Conservation (phyloP, 176 grass and related monocot species). For the Saccharum spontaneum region DNA sequence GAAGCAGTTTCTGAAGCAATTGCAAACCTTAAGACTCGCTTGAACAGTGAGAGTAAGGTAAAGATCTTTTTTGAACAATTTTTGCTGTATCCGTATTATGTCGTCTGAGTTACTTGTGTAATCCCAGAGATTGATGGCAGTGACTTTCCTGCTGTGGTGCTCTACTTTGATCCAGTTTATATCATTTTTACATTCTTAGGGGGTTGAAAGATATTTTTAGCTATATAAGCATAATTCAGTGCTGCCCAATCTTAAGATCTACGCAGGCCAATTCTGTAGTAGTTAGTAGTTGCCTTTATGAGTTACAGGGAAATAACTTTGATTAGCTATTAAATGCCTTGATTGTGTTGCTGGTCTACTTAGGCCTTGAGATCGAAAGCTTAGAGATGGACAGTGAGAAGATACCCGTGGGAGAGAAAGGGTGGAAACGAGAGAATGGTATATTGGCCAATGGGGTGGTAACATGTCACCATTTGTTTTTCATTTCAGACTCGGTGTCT, state of each 20-base stretch:
- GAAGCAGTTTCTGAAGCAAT: slow-evolving; percentile 59
- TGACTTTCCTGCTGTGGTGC: neutral
- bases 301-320: neutral
- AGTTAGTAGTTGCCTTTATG: neutral
- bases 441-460: neutral
- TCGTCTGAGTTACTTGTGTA: neutral
- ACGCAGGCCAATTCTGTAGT: neutral
- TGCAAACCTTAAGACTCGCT: slow-evolving; percentile 56
- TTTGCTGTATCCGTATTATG: neutral
- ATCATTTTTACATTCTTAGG: neutral
- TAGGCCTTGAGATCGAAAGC: too few relatives aligned
- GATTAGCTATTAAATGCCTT: neutral
- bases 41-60: slow-evolving; percentile 78
- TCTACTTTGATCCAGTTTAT: neutral
- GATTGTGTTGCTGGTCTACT: neutral
- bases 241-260: neutral
- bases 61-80: neutral
- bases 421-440: neutral
- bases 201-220: neutral
- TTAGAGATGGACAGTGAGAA: neutral
- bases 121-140: neutral
- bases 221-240: slow-evolving; percentile 1
- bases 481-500: neutral
- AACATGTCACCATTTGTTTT: neutral
- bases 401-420: neutral